These are phyloP conservation scores for Rhynchosporium agropyri DNA, from an alignment of 2,329 filamentous ascomycete species.

Conservation along the genomic window DNA sequence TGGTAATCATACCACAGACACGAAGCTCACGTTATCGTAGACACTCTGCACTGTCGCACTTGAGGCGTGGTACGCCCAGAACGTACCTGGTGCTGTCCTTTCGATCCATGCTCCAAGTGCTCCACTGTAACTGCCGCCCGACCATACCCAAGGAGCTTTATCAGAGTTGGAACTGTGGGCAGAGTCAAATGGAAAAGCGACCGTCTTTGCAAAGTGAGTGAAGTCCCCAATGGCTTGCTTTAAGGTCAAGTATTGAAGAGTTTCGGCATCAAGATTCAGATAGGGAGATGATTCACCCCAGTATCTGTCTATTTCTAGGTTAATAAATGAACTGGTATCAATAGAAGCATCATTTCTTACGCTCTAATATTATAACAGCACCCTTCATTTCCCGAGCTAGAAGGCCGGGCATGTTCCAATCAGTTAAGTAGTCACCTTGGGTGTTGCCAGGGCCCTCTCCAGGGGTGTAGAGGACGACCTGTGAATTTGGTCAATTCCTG, in stretches of 20 bases:
- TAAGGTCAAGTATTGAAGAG: slow-evolving; percentile 56
- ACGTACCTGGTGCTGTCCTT: slow-evolving; percentile 54
- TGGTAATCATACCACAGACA: no score
- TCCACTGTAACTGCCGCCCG: slow-evolving; percentile 59
- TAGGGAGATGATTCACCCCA: slow-evolving; percentile 60
- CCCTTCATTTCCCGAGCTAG: slow-evolving; percentile 56
- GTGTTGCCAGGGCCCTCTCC: slow-evolving; percentile 53
- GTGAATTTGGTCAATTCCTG: background rate
- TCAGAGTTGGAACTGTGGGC: slow-evolving; percentile 52
- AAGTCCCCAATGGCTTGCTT: slow-evolving; percentile 58
- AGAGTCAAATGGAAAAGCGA: slow-evolving; percentile 55
- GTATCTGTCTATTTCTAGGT: slow-evolving; percentile 51
- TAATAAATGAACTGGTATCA: slow-evolving; percentile 5
- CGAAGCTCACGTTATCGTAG: slow-evolving; percentile 47
- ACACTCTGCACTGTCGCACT: slow-evolving; percentile 59
- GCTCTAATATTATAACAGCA: slow-evolving; percentile 58
- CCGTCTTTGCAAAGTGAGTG: slow-evolving; percentile 55
- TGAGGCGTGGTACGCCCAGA: slow-evolving; percentile 62
- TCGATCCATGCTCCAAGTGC: slow-evolving; percentile 59
- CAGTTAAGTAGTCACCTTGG: slow-evolving; percentile 55
- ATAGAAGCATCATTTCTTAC: slow-evolving; percentile 37
- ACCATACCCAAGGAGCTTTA: slow-evolving; percentile 58
- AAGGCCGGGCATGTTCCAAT: slow-evolving; percentile 51
- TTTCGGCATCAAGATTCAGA: slow-evolving; percentile 52
- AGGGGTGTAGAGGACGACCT: slow-evolving; percentile 55